Conservation (phyloP, 2,329 filamentous ascomycete genomes). For the Colletotrichum agaves region DNA sequence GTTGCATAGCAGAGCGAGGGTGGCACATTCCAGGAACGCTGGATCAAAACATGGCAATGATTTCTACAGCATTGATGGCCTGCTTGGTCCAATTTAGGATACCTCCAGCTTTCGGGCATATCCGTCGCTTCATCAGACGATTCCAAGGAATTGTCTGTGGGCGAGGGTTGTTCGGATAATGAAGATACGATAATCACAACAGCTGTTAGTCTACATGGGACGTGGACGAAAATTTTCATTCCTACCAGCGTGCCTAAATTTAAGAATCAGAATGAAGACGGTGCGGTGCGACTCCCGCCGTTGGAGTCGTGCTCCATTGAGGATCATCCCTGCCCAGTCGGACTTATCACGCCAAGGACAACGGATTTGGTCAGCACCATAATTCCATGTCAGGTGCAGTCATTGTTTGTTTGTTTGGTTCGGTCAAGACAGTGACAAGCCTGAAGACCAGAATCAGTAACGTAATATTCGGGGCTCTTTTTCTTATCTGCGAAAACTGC, state of each 20-base stretch:
- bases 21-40: constrained; percentile 29
- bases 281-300: background rate
- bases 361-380: background rate
- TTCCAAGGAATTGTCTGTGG: background rate
- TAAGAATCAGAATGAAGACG: too few relatives aligned
- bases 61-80: constrained; percentile 23
- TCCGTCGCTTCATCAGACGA: background rate
- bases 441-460: background rate
- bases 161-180: constrained; percentile 7
- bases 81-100: background rate
- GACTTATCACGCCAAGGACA: background rate
- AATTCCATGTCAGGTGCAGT: background rate
- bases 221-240: background rate
- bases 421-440: background rate
- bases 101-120: constrained; percentile 3
- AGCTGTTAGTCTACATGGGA: too few relatives aligned
- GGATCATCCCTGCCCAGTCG: constrained; percentile 12
- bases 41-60: constrained; percentile 24
- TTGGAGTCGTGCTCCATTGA: background rate
- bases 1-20: constrained; percentile 39
- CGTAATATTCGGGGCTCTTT: background rate
- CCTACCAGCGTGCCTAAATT: background rate
- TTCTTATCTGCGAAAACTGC: background rate
- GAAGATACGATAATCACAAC: constrained; percentile 4
- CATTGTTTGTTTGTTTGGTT: background rate